These are phyloP conservation scores for Phoenix roebelenii DNA, from an alignment of 176 grass and related monocot species.

Conservation along the genomic window DNA sequence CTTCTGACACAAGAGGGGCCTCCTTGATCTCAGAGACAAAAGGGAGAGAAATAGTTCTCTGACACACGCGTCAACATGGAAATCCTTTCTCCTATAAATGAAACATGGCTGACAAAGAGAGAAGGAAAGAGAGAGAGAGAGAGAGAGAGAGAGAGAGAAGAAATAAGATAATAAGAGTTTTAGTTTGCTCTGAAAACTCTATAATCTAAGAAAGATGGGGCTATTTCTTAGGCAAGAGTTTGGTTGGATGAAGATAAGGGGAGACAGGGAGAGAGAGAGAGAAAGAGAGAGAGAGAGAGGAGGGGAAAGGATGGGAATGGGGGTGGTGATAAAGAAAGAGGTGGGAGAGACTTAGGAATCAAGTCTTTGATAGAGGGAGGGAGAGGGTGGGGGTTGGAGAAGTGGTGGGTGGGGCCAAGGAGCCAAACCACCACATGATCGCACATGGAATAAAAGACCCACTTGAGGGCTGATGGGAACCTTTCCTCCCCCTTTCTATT, in stretches of 20 bases:
- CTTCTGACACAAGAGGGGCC: conserved; percentile 44
- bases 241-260: too few species aligned
- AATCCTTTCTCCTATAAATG: conserved; percentile 47
- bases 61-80: conserved; percentile 61
- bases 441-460: conserved; percentile 49
- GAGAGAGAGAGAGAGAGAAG: background rate
- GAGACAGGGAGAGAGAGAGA: background rate
- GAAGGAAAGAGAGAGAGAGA: conserved; percentile 8
- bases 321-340: too few species aligned
- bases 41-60: conserved; percentile 35
- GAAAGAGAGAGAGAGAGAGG: background rate
- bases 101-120: conserved; percentile 37
- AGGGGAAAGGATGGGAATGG: background rate
- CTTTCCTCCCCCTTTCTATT: background rate
- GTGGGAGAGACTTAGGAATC: too few species aligned
- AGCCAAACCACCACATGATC: conserved; percentile 64
- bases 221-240: background rate
- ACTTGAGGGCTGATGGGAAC: conserved; percentile 6
- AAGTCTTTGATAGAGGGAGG: background rate
- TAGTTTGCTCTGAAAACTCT: background rate
- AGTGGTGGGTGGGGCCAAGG: conserved; percentile 43
- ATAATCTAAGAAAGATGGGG: background rate
- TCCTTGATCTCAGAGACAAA: conserved; percentile 22
- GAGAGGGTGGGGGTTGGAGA: background rate
- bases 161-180: background rate